Evolutionary conservation across 2,329 filamentous ascomycete species (phyloP), one percentile per base, ranked within the genome.

Genomic region (Aspergillus sp.): DNA sequence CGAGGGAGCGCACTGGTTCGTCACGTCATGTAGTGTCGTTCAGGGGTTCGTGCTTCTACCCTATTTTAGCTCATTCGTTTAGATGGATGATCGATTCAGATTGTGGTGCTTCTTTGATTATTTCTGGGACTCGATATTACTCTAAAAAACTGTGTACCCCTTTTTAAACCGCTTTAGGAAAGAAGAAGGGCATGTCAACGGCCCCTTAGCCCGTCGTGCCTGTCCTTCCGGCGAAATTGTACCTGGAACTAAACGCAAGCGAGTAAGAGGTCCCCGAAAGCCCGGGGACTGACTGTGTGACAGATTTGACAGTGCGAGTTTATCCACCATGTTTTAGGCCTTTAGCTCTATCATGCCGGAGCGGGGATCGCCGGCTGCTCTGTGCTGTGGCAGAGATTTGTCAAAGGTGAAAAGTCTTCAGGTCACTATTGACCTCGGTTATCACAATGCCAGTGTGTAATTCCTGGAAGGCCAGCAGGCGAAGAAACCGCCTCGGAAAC

Each of bases 41-140:
- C 51, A 61, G 63, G 63, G 64, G 63, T 63, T 65, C 59, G 63
- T 65, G 63, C 64, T 65, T 61, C 49, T 58, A 51, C 47, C 56
- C 54, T 60, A 54, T 49, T 58, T 56, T 57, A 55, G 55, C 45
- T 29, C 52, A 11, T 42, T 54, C 47, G 29, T 60, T 47, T 47
- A 22, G 45, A 24, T 12, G 22, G 45, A 20, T 47, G 18, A 47
- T 47, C 45, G 12, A 46, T 46, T 16, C 42, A 20, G 16, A 20
- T n/a, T 16, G 16, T 10, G 45, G 7, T 22, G 22, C 10, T 47
- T 24, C 18, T 32, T 52, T 52, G 22, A 31, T 46, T 26, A 42
- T 39, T 20, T 46, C 16, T 46, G 24, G 36, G 16, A 36, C 32
- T 36, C 32, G 2, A 36, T 12, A 12, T 36, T 1, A 36, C 32